These are phyloP conservation scores for Marasmius fiardii DNA, from an alignment of 1,284 basidiomycete genomes.

Conservation along the genomic window DNA sequence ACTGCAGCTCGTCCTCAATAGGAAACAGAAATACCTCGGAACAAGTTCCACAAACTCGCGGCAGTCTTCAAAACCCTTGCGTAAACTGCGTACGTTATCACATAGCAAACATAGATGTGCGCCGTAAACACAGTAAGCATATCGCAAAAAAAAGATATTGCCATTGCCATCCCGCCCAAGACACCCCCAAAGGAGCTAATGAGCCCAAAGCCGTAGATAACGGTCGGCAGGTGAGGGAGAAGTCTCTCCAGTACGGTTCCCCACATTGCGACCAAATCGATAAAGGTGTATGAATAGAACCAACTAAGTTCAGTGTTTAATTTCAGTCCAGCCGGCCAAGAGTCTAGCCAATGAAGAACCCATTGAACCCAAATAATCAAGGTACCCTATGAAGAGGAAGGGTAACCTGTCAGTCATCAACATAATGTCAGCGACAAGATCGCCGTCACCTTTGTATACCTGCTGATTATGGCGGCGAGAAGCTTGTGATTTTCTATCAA, in stretches of 20 bases:
- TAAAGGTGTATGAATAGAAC: conserved; percentile 76
- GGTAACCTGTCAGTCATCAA: neutral
- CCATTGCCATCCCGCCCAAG: conserved; percentile 64
- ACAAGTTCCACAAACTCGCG: conserved; percentile 88
- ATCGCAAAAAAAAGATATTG: conserved; percentile 68
- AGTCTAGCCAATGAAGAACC: conserved; percentile 81
- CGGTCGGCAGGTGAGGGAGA: conserved; percentile 39
- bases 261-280: conserved; percentile 64
- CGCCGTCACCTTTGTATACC: conserved; percentile 38
- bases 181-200: conserved; percentile 56
- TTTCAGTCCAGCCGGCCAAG: conserved; percentile 96
- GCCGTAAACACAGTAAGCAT: conserved; percentile 62
- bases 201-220: conserved; percentile 50
- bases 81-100: conserved; percentile 64
- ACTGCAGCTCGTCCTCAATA: neutral
- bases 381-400: conserved; percentile 28
- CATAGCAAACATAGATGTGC: conserved; percentile 76
- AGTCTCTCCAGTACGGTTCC: conserved; percentile 42
- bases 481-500: conserved; percentile 57
- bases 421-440: neutral
- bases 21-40: conserved; percentile 62
- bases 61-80: conserved; percentile 58
- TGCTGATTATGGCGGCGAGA: conserved; percentile 37
- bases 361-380: conserved; percentile 50
- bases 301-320: conserved; percentile 90